A percentile compares a stretch with the other conserved stretches of the same genome.
Conservation (phyloP, 768 basidiomycete genomes). For the Daedaleopsis nitida region DNA sequence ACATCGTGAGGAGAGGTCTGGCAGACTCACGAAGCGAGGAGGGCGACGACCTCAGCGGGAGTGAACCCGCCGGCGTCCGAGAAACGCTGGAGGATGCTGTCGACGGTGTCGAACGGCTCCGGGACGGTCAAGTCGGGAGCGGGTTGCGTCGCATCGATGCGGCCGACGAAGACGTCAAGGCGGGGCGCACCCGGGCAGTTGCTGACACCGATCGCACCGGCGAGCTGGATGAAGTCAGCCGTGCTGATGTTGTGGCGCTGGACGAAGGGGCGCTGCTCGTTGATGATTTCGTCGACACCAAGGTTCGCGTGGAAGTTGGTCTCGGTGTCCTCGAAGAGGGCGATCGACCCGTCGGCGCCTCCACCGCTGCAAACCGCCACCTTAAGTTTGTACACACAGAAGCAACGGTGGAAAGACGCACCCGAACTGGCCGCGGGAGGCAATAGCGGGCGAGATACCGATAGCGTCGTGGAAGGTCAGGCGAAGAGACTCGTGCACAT, state of each 20-base stretch:
- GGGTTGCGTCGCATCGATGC: constrained; percentile 18
- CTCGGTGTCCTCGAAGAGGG: constrained; percentile 46
- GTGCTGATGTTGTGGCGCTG: constrained; percentile 23
- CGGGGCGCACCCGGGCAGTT: constrained; percentile 39
- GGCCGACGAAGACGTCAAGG: constrained; percentile 40
- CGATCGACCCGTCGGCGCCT: constrained; percentile 49
- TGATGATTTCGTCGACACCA: constrained; percentile 28
- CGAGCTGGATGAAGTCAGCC: constrained; percentile 30
- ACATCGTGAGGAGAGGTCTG: too few species aligned
- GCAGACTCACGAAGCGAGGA: constrained; percentile 19
- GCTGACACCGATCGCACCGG: constrained; percentile 19
- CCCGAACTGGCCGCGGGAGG: constrained; percentile 18
- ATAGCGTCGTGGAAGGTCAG: constrained; percentile 32
- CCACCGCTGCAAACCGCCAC: constrained; percentile 22
- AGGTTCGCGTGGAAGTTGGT: constrained; percentile 44
- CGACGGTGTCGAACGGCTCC: constrained; percentile 30
- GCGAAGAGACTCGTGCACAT: constrained; percentile 34
- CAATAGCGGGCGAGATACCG: constrained; percentile 21
- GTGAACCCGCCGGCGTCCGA: constrained; percentile 27
- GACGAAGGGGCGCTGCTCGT: constrained; percentile 26
- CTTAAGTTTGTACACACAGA: neutral
- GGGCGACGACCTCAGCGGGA: constrained; percentile 25
- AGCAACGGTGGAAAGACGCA: neutral
- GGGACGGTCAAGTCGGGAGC: constrained; percentile 27
- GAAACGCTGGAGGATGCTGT: constrained; percentile 28